Evolutionary conservation across 768 basidiomycete genomes (phyloP), one percentile per base, ranked within the genome.

Genomic region (Infundibulicybe gibba): DNA sequence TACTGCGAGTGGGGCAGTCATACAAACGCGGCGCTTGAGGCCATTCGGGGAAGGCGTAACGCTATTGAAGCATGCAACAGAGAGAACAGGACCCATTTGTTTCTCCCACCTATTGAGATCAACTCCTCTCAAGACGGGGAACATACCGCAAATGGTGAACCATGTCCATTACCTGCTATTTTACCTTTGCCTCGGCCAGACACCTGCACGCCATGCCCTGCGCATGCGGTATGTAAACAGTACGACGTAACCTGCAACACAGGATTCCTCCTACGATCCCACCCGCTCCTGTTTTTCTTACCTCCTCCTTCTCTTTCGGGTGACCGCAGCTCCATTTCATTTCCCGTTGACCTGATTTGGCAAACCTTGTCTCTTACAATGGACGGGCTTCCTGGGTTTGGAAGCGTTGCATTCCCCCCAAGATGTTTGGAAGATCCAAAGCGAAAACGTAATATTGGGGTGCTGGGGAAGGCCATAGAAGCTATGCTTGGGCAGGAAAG

Each of bases 371-470:
- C 72, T 35, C 54, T 58, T 39, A 47, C 71, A 10, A 65, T 80
- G 39, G 76, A 92, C 64, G 90, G 90, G 25, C 60, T 91, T 41
- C 90, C 90, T 16, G 78, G 81, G 30, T 65, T 90, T 17, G 87
- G 89, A n/a, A 79, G 85, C 49, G 74, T 92, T 34, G 87, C 82
- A 16, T 71, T 93, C 43, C 81, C 89, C 19, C 86, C 87, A 34
- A 73, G 78, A 40, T 93, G 90, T 59, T 68, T 82, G 41, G 85
- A 86, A 67, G 89, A 93, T 65, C 87, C 87, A 45, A 79, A 70
- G 58, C 72, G 90, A 59, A 89, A 83, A 66, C 67, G 73, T 45
- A 74, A 84, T 54, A 87, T 93, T 40, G 88, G 88, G 32, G 75
- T 68, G 16, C 67, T 94, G 45, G 91, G 87, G 1, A 87, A 82